Percentiles rank a stretch among this genome's conserved stretches.
These are phyloP conservation scores for Tulasnella sp. DNA, from an alignment of 768 basidiomycete species.

Conservation along the genomic window DNA sequence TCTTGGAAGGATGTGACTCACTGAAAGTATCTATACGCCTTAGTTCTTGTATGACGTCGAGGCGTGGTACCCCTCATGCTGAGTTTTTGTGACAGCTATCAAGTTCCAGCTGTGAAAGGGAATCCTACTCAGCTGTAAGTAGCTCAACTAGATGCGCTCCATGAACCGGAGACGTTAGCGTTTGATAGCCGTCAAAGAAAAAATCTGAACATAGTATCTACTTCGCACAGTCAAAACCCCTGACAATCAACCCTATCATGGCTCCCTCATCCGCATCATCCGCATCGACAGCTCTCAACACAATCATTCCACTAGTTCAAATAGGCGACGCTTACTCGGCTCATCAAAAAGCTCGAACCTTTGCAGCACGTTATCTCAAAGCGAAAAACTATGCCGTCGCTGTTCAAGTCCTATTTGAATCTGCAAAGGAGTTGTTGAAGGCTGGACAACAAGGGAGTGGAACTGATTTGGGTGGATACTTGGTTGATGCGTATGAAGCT, in stretches of 20 bases:
- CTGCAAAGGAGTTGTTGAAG: slow-evolving; percentile 78
- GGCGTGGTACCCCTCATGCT: too few species aligned
- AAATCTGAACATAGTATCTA: not conserved
- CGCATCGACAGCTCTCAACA: slow-evolving; percentile 6
- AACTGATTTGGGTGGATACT: slow-evolving; percentile 63
- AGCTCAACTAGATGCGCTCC: too few species aligned
- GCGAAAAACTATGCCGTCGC: slow-evolving; percentile 69
- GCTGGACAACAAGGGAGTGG: slow-evolving; percentile 80
- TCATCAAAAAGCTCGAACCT: slow-evolving; percentile 93
- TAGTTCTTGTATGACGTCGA: too few species aligned
- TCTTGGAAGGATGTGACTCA: not conserved
- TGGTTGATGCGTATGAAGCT: slow-evolving; percentile 73
- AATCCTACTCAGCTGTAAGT: too few species aligned
- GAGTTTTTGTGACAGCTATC: too few species aligned
- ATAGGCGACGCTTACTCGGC: slow-evolving; percentile 52
- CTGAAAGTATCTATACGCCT: too few species aligned
- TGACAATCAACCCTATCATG: not conserved
- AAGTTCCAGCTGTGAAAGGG: too few species aligned
- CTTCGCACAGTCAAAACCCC: not conserved
- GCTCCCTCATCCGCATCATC: slow-evolving; percentile 3
- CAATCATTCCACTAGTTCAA: slow-evolving; percentile 1
- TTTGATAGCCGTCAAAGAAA: not conserved
- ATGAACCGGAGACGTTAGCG: too few species aligned
- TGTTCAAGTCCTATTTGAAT: slow-evolving; percentile 86
- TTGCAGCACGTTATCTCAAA: slow-evolving; percentile 77